phyloP scores from a whole-genome alignment of 1,139 yeast genomes.

The Suhomyces coccinellae region DNA sequence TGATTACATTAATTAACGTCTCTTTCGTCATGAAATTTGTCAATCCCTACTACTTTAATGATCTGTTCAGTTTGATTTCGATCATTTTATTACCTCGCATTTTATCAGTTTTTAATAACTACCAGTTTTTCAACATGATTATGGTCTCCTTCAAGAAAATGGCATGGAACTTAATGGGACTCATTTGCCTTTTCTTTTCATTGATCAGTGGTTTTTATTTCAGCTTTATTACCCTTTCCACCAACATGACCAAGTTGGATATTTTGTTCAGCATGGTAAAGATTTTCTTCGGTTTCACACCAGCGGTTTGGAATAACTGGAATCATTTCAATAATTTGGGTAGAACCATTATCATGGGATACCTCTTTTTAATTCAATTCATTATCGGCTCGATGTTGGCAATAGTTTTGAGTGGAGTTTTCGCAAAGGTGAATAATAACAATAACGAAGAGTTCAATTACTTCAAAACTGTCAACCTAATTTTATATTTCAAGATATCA shows the following conservation, averaged over 20 bases:
- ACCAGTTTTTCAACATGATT: constrained; percentile 54
- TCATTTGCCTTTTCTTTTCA: constrained; percentile 51
- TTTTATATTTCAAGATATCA: constrained; percentile 31
- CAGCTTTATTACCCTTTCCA: constrained; percentile 54
- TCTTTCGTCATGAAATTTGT: constrained; percentile 27
- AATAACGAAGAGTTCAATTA: constrained; percentile 46
- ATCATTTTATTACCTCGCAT: constrained; percentile 56
- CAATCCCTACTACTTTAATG: constrained; percentile 18
- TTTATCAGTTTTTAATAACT: constrained; percentile 54
- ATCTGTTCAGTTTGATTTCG: constrained; percentile 47
- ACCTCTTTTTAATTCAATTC: constrained; percentile 57
- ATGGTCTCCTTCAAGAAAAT: constrained; percentile 53
- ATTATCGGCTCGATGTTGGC: constrained; percentile 59
- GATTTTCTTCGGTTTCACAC: constrained; percentile 62
- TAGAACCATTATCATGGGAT: constrained; percentile 49
- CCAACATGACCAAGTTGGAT: constrained; percentile 44
- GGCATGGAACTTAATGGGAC: constrained; percentile 56
- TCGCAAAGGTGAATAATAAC: constrained; percentile 39
- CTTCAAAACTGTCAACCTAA: constrained; percentile 40
- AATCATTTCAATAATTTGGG: constrained; percentile 52
- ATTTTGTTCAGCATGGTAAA: constrained; percentile 58
- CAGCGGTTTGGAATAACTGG: constrained; percentile 67
- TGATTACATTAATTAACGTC: constrained; percentile 33
- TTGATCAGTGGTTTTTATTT: constrained; percentile 61
- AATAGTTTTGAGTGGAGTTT: constrained; percentile 52